Percentiles rank a stretch among this genome's conserved stretches.
Evolutionary conservation across 768 basidiomycete species (phyloP).

Genomic region (Gymnopilus junonius): DNA sequence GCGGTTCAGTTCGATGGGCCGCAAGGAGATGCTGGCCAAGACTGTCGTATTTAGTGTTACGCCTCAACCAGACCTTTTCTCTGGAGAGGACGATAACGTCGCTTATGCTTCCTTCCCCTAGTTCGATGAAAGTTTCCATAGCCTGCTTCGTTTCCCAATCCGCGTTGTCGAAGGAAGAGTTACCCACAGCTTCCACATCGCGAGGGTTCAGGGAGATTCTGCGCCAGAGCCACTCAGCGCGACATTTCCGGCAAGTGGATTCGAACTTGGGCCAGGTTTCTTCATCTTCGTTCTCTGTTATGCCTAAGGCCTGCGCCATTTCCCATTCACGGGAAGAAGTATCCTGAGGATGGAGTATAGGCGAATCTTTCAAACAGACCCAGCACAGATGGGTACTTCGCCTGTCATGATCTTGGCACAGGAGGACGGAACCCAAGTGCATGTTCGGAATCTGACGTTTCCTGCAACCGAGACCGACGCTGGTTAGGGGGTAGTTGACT

Average conservation of each 20-base stretch:
- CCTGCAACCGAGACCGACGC: conserved; percentile 52
- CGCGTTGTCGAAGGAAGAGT: conserved; percentile 36
- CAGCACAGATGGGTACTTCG: conserved; percentile 60
- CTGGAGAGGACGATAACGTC: conserved; percentile 65
- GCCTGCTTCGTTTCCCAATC: conserved; percentile 75
- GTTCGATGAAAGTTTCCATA: conserved; percentile 74
- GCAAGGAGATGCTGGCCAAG: conserved; percentile 72
- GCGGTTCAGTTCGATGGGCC: conserved; percentile 45
- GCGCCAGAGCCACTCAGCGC: conserved; percentile 68
- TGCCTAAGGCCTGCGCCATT: conserved; percentile 40
- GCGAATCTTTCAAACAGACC: conserved; percentile 67
- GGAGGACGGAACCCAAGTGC: conserved; percentile 47
- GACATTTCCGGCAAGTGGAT: conserved; percentile 70
- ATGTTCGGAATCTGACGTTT: conserved; percentile 51
- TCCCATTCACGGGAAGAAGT: conserved; percentile 25
- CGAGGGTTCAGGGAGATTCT: conserved; percentile 49
- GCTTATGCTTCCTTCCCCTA: conserved; percentile 68
- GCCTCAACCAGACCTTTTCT: conserved; percentile 75
- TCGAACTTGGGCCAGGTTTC: conserved; percentile 68
- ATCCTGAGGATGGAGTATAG: conserved; percentile 31
- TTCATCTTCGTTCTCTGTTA: conserved; percentile 75
- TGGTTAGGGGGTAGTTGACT: conserved; percentile 60
- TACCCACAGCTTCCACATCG: conserved; percentile 65
- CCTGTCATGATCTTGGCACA: conserved; percentile 71
- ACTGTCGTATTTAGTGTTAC: conserved; percentile 65